Conservation (phyloP, 495 filamentous ascomycete genomes). For the Hypoxylon cercidicola region DNA sequence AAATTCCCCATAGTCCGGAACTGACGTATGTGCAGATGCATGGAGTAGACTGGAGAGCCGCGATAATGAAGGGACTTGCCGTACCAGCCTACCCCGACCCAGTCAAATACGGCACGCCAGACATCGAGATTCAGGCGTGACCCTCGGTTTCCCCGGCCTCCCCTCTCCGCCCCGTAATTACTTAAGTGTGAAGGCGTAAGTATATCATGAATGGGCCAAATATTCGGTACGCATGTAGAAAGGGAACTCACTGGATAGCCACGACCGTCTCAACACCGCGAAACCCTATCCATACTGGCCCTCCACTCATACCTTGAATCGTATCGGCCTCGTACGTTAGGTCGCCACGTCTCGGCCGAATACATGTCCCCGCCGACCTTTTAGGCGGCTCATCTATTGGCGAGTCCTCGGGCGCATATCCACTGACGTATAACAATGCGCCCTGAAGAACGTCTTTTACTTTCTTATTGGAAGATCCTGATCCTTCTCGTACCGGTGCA, state of each 20-base stretch:
- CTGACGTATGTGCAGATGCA: conserved; percentile 24
- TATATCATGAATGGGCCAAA: background rate
- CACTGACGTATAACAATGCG: conserved; percentile 18
- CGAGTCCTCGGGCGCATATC: conserved; percentile 14
- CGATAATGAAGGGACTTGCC: conserved; percentile 29
- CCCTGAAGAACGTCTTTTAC: conserved; percentile 14
- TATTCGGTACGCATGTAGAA: too few relatives aligned
- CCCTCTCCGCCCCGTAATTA: conserved; percentile 23
- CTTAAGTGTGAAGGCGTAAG: conserved; percentile 12
- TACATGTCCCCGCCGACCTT: conserved; percentile 22
- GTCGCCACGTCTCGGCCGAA: background rate
- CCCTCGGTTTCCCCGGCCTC: conserved; percentile 18
- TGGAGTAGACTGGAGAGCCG: conserved; percentile 11
- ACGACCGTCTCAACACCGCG: conserved; percentile 33
- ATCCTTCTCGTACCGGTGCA: background rate
- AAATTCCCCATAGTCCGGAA: background rate
- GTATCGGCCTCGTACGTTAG: conserved; percentile 29
- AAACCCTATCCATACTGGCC: conserved; percentile 38
- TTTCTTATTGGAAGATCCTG: background rate
- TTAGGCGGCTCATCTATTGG: conserved; percentile 7
- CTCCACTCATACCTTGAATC: conserved; percentile 33
- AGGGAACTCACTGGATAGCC: conserved; percentile 31
- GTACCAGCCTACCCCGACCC: conserved; percentile 30
- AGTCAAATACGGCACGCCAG: conserved; percentile 24
- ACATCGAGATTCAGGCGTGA: conserved; percentile 18